Percentiles rank a stretch among this genome's conserved stretches.
Conservation (phyloP, 1,284 basidiomycete genomes). For the Marasmius oreades region DNA sequence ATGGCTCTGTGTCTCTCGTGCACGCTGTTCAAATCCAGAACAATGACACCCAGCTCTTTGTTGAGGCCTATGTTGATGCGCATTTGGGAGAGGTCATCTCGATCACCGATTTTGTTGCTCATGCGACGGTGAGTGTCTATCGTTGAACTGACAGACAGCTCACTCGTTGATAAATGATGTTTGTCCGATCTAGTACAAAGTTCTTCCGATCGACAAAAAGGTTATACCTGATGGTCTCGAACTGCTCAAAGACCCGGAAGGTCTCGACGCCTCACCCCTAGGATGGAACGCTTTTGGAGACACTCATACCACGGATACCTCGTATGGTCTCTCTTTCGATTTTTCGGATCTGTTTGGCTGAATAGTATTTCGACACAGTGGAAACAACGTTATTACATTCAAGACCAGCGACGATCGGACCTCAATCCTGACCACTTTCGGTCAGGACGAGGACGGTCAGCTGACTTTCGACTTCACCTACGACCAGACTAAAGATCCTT, state of each 20-base stretch:
- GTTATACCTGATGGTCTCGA: slow-evolving; percentile 29
- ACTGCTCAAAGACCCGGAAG: slow-evolving; percentile 30
- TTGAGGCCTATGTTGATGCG: slow-evolving; percentile 63
- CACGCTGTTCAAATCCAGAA: slow-evolving; percentile 58
- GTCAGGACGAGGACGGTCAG: slow-evolving; percentile 7
- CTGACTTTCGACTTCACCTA: slow-evolving; percentile 30
- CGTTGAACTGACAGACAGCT: background rate
- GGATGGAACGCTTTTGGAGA: slow-evolving; percentile 22
- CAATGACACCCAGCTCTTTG: slow-evolving; percentile 49
- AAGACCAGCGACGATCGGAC: slow-evolving; percentile 18
- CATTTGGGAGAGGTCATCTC: slow-evolving; percentile 46
- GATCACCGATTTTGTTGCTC: slow-evolving; percentile 48
- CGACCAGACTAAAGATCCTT: slow-evolving; percentile 16
- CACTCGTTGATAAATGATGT: slow-evolving; percentile 30
- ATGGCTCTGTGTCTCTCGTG: slow-evolving; percentile 46
- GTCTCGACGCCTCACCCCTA: slow-evolving; percentile 20
- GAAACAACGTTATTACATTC: slow-evolving; percentile 30
- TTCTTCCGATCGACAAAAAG: slow-evolving; percentile 33
- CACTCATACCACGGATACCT: slow-evolving; percentile 9
- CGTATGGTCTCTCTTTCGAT: slow-evolving; percentile 6
- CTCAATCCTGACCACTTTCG: too few species aligned
- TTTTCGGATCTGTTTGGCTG: too few species aligned
- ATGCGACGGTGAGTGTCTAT: slow-evolving; percentile 32
- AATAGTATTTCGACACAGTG: slow-evolving; percentile 12
- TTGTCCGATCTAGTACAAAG: slow-evolving; percentile 34